Evolutionary conservation across 805 yeast genomes (phyloP).

Genomic region (Scheffersomyces lignosus): DNA sequence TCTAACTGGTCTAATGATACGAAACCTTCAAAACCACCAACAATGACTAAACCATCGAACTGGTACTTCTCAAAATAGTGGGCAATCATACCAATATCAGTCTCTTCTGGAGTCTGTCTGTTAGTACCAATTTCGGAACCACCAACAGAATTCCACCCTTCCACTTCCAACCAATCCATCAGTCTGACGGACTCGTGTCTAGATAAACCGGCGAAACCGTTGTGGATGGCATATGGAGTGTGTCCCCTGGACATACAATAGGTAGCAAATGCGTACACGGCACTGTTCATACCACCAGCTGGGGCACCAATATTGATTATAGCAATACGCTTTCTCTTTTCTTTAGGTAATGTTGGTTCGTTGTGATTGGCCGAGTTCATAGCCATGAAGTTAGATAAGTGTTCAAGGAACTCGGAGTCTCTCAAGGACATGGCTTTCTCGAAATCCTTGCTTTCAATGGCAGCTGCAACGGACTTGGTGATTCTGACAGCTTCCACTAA

Average conservation of each 20-base stretch:
- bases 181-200: conserved; percentile 82
- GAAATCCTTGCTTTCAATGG: conserved; percentile 77
- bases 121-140: conserved; percentile 98
- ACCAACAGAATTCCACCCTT: conserved; percentile 84
- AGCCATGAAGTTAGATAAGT: conserved; percentile 68
- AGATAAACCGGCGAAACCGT: conserved; percentile 89
- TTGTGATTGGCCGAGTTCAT: conserved; percentile 70
- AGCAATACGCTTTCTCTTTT: conserved; percentile 70
- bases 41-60: conserved; percentile 84
- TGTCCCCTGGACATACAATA: conserved; percentile 91
- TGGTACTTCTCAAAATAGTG: conserved; percentile 86
- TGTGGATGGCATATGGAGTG: conserved; percentile 83
- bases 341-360: conserved; percentile 53
- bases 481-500: conserved; percentile 85
- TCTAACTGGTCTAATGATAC: conserved; percentile 78
- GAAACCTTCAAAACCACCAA: conserved; percentile 99
- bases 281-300: conserved; percentile 93
- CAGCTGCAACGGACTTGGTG: conserved; percentile 88
- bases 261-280: conserved; percentile 84
- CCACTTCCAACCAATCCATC: conserved; percentile 81
- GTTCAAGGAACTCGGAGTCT: conserved; percentile 85
- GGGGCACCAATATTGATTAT: conserved; percentile 96
- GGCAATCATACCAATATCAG: conserved; percentile 87
- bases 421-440: conserved; percentile 84
- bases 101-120: conserved; percentile 73